phyloP scores from a whole-genome alignment of 2,329 filamentous ascomycete species.

The Botrytis fragariae region DNA sequence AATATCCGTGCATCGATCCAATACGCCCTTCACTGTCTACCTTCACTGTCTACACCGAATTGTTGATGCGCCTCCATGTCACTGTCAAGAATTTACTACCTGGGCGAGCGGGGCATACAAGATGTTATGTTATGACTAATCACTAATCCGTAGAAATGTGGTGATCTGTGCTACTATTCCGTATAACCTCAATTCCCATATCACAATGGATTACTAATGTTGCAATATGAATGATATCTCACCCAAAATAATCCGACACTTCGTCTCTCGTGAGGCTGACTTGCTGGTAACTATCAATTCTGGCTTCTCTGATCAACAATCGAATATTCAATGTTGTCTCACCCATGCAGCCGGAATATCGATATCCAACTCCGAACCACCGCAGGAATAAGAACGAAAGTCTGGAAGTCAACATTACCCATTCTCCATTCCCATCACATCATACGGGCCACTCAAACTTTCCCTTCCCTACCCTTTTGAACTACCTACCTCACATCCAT shows the following conservation, averaged over 20 bases:
- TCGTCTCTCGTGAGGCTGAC: slow-evolving; percentile 1
- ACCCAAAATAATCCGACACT: not conserved
- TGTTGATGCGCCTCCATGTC: not conserved
- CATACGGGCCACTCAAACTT: not conserved
- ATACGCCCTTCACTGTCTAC: not conserved
- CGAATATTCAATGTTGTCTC: too few species aligned
- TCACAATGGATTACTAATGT: not conserved
- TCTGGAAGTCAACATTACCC: not conserved
- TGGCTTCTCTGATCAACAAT: not conserved
- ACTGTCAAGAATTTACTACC: not conserved
- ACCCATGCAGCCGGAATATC: not conserved
- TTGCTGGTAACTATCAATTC: not conserved
- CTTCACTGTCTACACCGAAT: slow-evolving; percentile 2
- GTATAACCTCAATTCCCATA: not conserved
- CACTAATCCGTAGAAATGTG: not conserved
- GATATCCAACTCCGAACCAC: not conserved
- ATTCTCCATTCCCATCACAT: not conserved
- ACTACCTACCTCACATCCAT: not conserved
- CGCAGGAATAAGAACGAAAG: not conserved
- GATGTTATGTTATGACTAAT: not conserved
- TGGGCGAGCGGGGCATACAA: too few species aligned
- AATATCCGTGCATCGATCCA: not conserved
- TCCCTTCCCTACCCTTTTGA: not conserved
- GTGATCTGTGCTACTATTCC: not conserved
- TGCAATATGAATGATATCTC: not conserved